Base-by-base conservation (phyloP, 305 asterid species). In the Rubia peregrina region DNA sequence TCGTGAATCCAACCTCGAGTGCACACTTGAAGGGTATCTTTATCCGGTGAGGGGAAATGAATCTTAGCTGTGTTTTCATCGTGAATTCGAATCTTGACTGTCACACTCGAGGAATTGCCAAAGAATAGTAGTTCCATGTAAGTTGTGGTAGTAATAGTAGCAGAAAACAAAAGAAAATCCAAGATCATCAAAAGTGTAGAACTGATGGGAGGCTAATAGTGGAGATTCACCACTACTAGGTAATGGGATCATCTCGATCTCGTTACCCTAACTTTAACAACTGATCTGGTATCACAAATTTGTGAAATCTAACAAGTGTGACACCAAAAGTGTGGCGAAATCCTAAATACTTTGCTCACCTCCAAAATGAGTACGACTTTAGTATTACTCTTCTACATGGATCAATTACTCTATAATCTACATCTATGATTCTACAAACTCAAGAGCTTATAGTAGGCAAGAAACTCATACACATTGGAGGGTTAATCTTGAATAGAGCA, bases 401-500 rank as follows among this genome's bases (percentile, higher is more conserved):
- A 21, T 59, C 40, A 11, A 9, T n/a, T 4, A 6, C 36, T 17
- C 57, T 51, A 7, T 56, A n/a, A 63, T 51, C 48, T 17, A 26
- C 30, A 38, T 11, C 30, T 38, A 26, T 21, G 55, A 8, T 7
- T 43, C 62, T 71, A 60, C 6, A 69, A 42, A 24, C 62, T 79
- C 75, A 84, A 10, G 78, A 69, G 49, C 66, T 80, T 56, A 48
- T 65, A n/a, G 69, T 56, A n/a, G 87, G 84, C 73, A 78, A 72
- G 73, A 87, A 85, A 71, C n/a, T 82, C 95, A 89, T 91, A 76
- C 97, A 91, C 30, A 91, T 84, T 5, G 97, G 96, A 57, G 96
- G 93, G 38, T 67, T 67, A 22, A 91, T 61, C 80, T 85, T 86
- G 43, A 86, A 81, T 24, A 91, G 48, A 21, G 96, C 91, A 33